Conservation (phyloP, 2,329 filamentous ascomycete genomes). For the Aspergillus brasiliensis region DNA sequence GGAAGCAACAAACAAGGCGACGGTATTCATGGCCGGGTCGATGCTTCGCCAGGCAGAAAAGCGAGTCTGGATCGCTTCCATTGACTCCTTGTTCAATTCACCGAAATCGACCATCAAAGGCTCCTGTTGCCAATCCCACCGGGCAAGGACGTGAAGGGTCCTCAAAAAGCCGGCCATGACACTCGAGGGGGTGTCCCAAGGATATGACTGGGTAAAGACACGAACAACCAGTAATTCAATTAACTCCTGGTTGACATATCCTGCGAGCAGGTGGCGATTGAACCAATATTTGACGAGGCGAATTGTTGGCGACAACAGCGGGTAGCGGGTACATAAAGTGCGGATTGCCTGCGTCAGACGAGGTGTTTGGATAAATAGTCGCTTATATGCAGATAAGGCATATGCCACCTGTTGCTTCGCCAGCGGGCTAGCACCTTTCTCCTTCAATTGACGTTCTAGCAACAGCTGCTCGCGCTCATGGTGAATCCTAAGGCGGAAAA, state of each 20-base stretch:
- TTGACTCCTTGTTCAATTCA: conserved; percentile 63
- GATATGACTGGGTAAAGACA: conserved; percentile 77
- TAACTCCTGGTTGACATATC: conserved; percentile 76
- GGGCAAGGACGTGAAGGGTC: conserved; percentile 74
- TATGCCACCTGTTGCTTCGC: conserved; percentile 69
- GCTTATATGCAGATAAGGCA: conserved; percentile 70
- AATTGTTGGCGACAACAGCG: conserved; percentile 77
- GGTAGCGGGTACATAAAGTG: conserved; percentile 77
- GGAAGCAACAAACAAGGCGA: conserved; percentile 78
- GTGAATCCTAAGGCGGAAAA: conserved; percentile 84
- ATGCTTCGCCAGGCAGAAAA: conserved; percentile 84
- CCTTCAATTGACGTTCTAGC: conserved; percentile 75
- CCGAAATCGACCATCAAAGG: conserved; percentile 77
- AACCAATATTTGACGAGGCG: conserved; percentile 91
- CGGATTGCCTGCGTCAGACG: conserved; percentile 80
- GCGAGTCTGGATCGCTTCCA: conserved; percentile 66
- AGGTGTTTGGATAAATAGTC: conserved; percentile 70
- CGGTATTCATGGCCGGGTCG: conserved; percentile 83
- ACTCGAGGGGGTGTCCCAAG: conserved; percentile 77
- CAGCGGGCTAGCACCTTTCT: conserved; percentile 67
- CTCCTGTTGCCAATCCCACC: conserved; percentile 89
- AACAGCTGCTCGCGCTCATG: conserved; percentile 84
- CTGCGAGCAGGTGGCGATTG: conserved; percentile 73
- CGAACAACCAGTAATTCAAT: conserved; percentile 80
- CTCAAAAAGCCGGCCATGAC: conserved; percentile 78